Evolutionary conservation across 202 grass and related monocot species (phyloP).

Genomic region (Schoenoplectus triqueter): DNA sequence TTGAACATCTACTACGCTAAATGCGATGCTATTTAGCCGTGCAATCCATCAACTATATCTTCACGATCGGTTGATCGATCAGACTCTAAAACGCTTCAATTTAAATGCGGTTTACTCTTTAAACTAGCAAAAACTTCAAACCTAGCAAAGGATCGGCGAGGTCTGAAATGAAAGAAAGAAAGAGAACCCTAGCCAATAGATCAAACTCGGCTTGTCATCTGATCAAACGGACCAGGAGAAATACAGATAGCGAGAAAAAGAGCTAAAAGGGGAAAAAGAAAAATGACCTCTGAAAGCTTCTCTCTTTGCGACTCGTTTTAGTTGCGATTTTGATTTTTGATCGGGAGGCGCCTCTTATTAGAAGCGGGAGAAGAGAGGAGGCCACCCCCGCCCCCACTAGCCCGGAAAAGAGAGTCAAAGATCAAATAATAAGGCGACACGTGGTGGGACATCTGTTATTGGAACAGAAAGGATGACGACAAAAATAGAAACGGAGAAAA

Average conservation of each 20-base stretch:
- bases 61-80: neutral
- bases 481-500: conserved; percentile 16
- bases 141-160: neutral
- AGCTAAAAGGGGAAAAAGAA: neutral
- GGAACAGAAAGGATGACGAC: conserved; percentile 1
- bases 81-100: neutral
- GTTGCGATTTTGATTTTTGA: conserved; percentile 17
- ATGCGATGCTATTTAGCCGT: neutral
- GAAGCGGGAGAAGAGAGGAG: neutral
- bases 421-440: neutral
- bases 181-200: neutral
- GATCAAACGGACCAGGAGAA: neutral
- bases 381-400: no score
- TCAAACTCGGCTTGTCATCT: conserved; percentile 13
- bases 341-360: conserved; percentile 35
- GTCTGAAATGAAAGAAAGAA: neutral
- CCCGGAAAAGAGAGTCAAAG: neutral
- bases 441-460: conserved; percentile 7
- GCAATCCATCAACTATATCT: neutral
- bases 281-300: neutral
- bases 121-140: neutral
- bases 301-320: neutral
- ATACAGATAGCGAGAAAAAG: neutral
- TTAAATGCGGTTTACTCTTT: neutral
- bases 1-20: neutral